phyloP scores from a whole-genome alignment of 129 eudicot species.

The Solidago caesia region DNA sequence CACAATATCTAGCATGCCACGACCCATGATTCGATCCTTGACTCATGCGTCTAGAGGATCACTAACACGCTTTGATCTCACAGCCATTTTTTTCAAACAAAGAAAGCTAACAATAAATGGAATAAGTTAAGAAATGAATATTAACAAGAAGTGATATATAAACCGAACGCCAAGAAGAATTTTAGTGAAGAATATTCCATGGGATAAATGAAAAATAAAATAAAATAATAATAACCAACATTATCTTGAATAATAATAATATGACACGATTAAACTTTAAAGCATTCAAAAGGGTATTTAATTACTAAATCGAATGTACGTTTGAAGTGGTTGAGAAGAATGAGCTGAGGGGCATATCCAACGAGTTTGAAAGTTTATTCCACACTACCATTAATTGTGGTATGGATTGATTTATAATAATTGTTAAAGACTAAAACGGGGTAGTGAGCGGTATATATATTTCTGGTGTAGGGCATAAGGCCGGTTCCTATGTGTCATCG shows the following conservation, averaged over 20 bases:
- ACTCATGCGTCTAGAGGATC: slow-evolving; percentile 62
- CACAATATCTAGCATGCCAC: slow-evolving; percentile 19
- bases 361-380: slow-evolving; percentile 24
- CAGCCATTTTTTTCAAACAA: slow-evolving; percentile 33
- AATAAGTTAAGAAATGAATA: background rate
- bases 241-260: background rate
- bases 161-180: slow-evolving; percentile 7
- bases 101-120: background rate
- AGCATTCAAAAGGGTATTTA: too few species aligned
- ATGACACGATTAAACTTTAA: too few species aligned
- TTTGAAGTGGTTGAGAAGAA: slow-evolving; percentile 24
- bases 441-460: too few species aligned
- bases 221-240: slow-evolving; percentile 3
- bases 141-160: background rate
- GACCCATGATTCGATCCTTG: slow-evolving; percentile 55
- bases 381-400: background rate
- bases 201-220: background rate
- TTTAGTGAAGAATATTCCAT: slow-evolving; percentile 30
- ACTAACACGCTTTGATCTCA: slow-evolving; percentile 53
- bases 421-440: too few species aligned
- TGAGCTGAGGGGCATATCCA: slow-evolving; percentile 11
- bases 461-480: background rate
- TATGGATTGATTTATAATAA: background rate
- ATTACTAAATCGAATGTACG: too few species aligned
- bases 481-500: too few species aligned